phyloP scores from a whole-genome alignment of 495 filamentous ascomycete genomes.

The Tuber brumale region DNA sequence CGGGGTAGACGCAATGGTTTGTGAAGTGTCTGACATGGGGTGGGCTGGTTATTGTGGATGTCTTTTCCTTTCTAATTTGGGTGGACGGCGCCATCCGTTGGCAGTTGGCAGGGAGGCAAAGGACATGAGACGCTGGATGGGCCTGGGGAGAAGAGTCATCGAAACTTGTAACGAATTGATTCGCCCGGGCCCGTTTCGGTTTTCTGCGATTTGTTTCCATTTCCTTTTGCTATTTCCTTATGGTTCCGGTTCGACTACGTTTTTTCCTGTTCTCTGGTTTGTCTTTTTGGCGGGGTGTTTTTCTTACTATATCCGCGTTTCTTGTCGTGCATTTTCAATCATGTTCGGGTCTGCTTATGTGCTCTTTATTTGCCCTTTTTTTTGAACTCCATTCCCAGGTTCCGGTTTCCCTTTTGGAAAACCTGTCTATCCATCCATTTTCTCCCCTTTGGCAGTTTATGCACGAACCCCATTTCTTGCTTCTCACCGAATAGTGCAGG shows the following conservation, averaged over 20 bases:
- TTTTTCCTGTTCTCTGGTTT: background rate
- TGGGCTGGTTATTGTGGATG: slow-evolving; percentile 20
- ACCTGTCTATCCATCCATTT: background rate
- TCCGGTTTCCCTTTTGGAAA: background rate
- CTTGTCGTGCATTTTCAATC: background rate
- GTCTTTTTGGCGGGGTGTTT: background rate
- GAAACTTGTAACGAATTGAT: background rate
- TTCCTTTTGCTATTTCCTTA: background rate
- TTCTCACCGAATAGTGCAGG: background rate
- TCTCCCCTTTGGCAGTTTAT: background rate
- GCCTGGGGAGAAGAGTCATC: background rate
- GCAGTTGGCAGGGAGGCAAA: background rate
- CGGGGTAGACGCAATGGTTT: slow-evolving; percentile 11
- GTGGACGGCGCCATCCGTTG: no score
- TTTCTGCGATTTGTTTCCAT: background rate
- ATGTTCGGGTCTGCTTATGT: background rate
- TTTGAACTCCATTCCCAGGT: background rate
- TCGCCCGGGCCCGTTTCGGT: background rate
- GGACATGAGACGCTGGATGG: background rate
- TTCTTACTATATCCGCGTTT: slow-evolving; percentile 2
- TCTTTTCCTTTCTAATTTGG: slow-evolving; percentile 15
- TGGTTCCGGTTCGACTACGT: background rate
- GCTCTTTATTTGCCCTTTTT: background rate
- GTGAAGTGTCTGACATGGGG: slow-evolving; percentile 11
- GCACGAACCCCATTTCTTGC: background rate